phyloP scores from a whole-genome alignment of 352 stramenopile species.

The Stramenopiles sp. region DNA sequence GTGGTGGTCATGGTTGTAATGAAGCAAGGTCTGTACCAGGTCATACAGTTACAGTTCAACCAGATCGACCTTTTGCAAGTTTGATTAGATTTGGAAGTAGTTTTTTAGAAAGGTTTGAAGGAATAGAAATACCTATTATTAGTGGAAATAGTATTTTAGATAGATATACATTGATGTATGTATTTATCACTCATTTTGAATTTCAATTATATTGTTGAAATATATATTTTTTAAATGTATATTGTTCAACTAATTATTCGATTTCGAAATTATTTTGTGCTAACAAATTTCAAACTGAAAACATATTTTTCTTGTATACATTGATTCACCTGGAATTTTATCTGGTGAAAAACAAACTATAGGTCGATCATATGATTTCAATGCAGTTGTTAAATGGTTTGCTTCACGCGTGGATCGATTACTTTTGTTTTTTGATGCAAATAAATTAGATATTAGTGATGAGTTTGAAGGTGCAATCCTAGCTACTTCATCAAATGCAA shows the following conservation, averaged over 20 bases:
- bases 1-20: conserved; percentile 20
- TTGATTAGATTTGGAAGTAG: conserved; percentile 3
- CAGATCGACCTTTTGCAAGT: neutral
- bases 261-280: too few species aligned
- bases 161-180: too few species aligned
- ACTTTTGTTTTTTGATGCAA: conserved; percentile 4
- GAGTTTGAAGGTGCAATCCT: neutral
- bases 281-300: conserved; percentile 56
- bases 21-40: neutral
- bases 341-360: neutral
- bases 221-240: too few species aligned
- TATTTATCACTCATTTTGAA: too few species aligned
- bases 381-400: conserved; percentile 1
- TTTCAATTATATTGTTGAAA: too few species aligned
- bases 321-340: conserved; percentile 2
- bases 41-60: conserved; percentile 22
- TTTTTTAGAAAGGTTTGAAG: neutral
- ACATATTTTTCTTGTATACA: conserved; percentile 43
- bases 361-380: conserved; percentile 2
- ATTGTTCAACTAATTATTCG: too few species aligned
- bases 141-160: too few species aligned
- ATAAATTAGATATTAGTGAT: neutral
- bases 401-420: conserved; percentile 1
- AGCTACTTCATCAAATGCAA: neutral
- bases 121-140: too few species aligned